A percentile compares a stretch with the other conserved stretches of the same genome.
These are phyloP conservation scores for Cyclotella atomus DNA, from an alignment of 108 stramenopile species.

Conservation along the genomic window DNA sequence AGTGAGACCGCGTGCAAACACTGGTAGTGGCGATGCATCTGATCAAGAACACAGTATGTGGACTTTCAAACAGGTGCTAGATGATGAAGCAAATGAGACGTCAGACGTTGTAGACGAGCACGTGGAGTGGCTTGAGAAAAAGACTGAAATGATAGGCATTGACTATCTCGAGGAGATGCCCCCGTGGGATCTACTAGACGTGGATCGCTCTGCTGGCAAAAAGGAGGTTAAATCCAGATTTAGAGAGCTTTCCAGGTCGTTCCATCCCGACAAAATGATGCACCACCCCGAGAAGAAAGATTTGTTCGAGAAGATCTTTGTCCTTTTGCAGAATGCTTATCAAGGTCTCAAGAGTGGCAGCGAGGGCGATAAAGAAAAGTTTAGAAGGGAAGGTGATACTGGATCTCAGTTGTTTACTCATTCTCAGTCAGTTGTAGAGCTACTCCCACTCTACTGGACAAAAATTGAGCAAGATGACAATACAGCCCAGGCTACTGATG, in stretches of 20 bases:
- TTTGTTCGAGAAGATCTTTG: conserved; percentile 50
- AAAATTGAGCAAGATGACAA: conserved; percentile 20
- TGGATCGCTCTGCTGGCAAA: conserved; percentile 45
- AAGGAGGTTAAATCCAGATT: conserved; percentile 49
- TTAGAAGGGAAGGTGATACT: conserved; percentile 37
- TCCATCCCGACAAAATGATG: conserved; percentile 50
- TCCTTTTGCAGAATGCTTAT: conserved; percentile 51
- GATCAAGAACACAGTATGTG: conserved; percentile 27
- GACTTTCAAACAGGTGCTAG: conserved; percentile 10
- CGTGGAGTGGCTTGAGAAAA: conserved; percentile 45
- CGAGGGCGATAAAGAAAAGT: conserved; percentile 42
- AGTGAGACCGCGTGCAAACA: background rate
- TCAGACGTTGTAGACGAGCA: conserved; percentile 37
- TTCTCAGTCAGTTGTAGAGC: conserved; percentile 43
- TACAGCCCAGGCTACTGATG: background rate
- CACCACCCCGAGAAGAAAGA: conserved; percentile 44
- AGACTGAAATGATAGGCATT: conserved; percentile 45
- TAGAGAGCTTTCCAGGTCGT: conserved; percentile 39
- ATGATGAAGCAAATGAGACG: background rate
- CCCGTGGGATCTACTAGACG: conserved; percentile 54
- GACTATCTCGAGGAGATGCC: conserved; percentile 46
- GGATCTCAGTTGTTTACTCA: conserved; percentile 49
- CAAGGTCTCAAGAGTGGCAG: conserved; percentile 39
- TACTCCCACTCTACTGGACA: conserved; percentile 49
- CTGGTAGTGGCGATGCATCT: background rate